Evolutionary conservation across 352 stramenopile species (phyloP), one percentile per base, ranked within the genome.

Genomic region (Chrysophaeum taylorii): DNA sequence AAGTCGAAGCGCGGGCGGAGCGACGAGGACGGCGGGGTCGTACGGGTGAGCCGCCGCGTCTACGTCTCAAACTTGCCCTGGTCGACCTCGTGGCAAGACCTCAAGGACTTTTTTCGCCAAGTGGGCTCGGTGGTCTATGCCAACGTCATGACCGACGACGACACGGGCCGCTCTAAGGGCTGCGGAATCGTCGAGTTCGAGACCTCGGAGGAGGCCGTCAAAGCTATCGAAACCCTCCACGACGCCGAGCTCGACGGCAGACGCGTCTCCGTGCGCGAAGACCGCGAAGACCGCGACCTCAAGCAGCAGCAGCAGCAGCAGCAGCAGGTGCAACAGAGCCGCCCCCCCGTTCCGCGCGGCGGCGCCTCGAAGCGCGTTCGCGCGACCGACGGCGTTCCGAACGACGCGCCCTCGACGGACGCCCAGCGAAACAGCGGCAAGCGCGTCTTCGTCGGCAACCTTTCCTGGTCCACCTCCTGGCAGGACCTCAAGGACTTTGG

Each of bases 61-160:
- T 88, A 85, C 72, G 78, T 88, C 39, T 81, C 81, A 50, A 88
- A 98, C 69, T 76, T 98, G 14, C 84, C 84, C 37, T 97, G 89
- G 87, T 83, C 82, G 43, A 84, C 94, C 43, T 92, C 88, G 54
- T 97, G 91, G 91, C 87, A 95, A 71, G 88, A 96, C 33, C 85
- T 98, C 27, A 97, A 97, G 76, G 91, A 98, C 79, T 85, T 96
- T 79, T 96, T 97, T 86, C 91, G 91, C 72, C 80, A 84, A 18
- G 83, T 79, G 0, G 88, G 89, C 9, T 84, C 75, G 2, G 88
- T 96, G 43, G 81, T 94, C 0, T 82, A 71, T 18, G 73, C 76
- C 16, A 76, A 78, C 23, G 78, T 87, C 50, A 72, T 88, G 16
- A 74, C 86, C 37, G 53, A 60, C 5, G 70, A 42, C 2, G 61